A percentile compares a stretch with the other conserved stretches of the same genome.
Evolutionary conservation across 257 asterid species (phyloP).

Genomic region (Nicotiana sylvestris): DNA sequence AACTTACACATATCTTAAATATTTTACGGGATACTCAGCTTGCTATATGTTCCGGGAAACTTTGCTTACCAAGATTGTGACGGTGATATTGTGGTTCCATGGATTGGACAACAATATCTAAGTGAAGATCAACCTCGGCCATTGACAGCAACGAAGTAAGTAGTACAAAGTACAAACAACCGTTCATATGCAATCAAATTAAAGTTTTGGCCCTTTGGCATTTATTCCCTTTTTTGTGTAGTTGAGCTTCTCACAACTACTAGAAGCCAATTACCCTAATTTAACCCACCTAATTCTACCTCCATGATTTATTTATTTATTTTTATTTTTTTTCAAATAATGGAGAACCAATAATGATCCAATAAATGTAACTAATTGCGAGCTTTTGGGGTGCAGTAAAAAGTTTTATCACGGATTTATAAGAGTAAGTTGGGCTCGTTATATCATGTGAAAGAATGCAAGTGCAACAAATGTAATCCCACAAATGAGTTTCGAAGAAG

Average conservation of each 20-base stretch:
- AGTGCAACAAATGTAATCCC: too few relatives aligned
- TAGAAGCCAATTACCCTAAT: conserved; percentile 8
- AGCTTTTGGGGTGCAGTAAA: neutral
- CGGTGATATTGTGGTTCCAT: neutral
- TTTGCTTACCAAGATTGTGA: neutral
- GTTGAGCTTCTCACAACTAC: conserved; percentile 8
- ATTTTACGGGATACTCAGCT: too few relatives aligned
- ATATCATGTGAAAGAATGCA: neutral
- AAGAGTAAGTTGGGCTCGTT: neutral
- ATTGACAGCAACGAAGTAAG: conserved; percentile 6
- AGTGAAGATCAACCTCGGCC: neutral
- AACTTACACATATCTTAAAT: too few relatives aligned
- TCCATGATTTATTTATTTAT: too few relatives aligned
- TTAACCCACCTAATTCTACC: neutral
- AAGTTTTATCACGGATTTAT: neutral
- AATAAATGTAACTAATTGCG: neutral
- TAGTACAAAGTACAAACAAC: conserved; percentile 3
- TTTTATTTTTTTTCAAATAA: too few relatives aligned
- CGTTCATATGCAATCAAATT: neutral
- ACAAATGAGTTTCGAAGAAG: fast-evolving
- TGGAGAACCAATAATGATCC: too few relatives aligned
- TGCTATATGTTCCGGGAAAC: too few relatives aligned
- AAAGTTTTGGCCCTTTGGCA: neutral
- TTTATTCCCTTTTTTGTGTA: conserved; percentile 6
- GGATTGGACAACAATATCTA: conserved; percentile 9